These are phyloP conservation scores for Geranomyces michiganensis DNA, from an alignment of 192 early-diverging fungal species.

Conservation along the genomic window DNA sequence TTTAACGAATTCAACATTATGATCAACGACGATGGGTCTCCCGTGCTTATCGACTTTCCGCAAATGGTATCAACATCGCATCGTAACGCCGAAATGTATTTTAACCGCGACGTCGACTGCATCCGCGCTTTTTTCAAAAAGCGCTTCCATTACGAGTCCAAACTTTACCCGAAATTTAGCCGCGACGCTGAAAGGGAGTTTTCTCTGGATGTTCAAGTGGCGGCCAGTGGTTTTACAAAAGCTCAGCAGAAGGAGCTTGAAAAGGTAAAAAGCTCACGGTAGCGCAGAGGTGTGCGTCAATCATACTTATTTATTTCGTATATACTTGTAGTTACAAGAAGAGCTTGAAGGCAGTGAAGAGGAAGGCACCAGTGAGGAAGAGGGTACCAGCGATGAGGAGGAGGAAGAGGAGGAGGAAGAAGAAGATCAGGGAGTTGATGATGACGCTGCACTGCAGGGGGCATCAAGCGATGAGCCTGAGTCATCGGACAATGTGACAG, in stretches of 20 bases:
- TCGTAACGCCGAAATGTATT: slow-evolving; percentile 94
- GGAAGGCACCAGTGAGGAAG: slow-evolving; percentile 16
- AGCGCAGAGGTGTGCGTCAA: too few species aligned
- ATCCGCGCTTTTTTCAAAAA: slow-evolving; percentile 91
- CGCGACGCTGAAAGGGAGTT: slow-evolving; percentile 82
- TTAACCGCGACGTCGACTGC: slow-evolving; percentile 99
- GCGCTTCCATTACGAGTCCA: slow-evolving; percentile 89
- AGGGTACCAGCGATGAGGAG: slow-evolving; percentile 44
- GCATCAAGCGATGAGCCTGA: too few species aligned
- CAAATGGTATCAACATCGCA: slow-evolving; percentile 99
- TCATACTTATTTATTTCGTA: neutral
- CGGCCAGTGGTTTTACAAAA: slow-evolving; percentile 94
- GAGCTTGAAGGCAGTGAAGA: slow-evolving; percentile 19
- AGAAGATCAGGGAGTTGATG: slow-evolving; percentile 11
- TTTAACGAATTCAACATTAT: slow-evolving; percentile 99
- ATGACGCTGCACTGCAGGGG: too few species aligned
- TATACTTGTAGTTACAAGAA: slow-evolving; percentile 24
- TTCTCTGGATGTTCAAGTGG: slow-evolving; percentile 91
- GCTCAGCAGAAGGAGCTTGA: slow-evolving; percentile 90
- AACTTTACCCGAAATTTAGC: slow-evolving; percentile 88
- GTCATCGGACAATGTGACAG: too few species aligned
- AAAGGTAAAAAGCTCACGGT: slow-evolving; percentile 55
- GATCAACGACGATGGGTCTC: slow-evolving; percentile 74
- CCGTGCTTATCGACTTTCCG: slow-evolving; percentile 97
- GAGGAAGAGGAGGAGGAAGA: slow-evolving; percentile 37